Evolutionary conservation across 2,329 filamentous ascomycete species (phyloP).

Genomic region (Neopestalotiopsis rosae): DNA sequence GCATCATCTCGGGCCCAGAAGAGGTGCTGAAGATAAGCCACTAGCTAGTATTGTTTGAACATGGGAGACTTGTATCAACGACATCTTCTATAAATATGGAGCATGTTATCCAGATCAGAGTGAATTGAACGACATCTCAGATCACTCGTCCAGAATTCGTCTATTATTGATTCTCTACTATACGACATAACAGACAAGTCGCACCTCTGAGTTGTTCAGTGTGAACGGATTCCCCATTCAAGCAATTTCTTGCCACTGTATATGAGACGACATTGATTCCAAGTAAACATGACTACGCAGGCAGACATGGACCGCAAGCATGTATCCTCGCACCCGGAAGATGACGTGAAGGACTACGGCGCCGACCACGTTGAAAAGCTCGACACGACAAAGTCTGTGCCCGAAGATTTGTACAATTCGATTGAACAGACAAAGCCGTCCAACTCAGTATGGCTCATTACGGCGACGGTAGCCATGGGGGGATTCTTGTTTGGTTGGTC

Average conservation of each 20-base stretch:
- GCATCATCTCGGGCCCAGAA: background rate
- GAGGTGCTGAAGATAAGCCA: background rate
- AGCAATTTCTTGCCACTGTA: background rate
- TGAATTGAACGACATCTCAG: background rate
- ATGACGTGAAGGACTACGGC: background rate
- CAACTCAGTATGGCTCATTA: conserved; percentile 1
- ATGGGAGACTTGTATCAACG: background rate
- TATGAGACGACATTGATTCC: background rate
- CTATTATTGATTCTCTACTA: background rate
- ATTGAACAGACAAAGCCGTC: conserved; percentile 2
- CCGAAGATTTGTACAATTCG: background rate
- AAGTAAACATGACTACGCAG: background rate
- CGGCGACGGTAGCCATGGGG: conserved; percentile 5
- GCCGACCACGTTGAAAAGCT: conserved; percentile 4
- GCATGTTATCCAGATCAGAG: background rate
- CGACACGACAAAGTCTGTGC: background rate
- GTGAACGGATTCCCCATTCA: too few species aligned
- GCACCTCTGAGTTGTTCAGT: too few species aligned
- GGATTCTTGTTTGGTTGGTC: background rate
- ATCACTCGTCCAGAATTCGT: background rate
- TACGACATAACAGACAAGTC: too few species aligned
- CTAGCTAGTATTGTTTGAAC: background rate
- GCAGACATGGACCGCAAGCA: background rate
- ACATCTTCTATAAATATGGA: background rate
- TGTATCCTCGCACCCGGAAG: background rate